Evolutionary conservation across 345 rosid genomes (phyloP), one percentile per base, ranked within the genome.

Genomic region (Euphorbia tirucalli): DNA sequence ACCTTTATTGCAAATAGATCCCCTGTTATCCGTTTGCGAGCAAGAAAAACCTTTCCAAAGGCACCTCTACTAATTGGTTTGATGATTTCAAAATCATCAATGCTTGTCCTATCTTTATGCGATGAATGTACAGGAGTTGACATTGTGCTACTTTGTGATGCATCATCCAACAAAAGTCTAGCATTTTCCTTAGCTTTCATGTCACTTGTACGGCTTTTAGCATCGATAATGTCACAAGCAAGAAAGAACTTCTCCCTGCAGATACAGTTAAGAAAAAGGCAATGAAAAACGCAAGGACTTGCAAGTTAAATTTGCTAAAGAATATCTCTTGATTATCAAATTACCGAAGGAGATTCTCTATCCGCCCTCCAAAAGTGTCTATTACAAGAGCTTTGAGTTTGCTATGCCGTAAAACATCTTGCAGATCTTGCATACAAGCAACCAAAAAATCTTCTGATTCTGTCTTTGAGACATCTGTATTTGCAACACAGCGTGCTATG

Each of bases 1-100:
- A 89, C 96, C 93, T 91, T 91, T 65, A 91, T 89, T 44, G 96
- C 96, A 91, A 91, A 91, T 70, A 91, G 78, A 80, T 91, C 96
- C 63, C 96, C 90, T 4, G 96, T 91, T 35, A 89, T 84, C 71
- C 93, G 79, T 85, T 91, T 89, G 65, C 92, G 93, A 48, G 96
- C 90, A 68, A 91, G 93, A 77, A 87, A 91, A 78, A 91, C 96
- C 84, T 87, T 91, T 60, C 96, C 96, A 76, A 85, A 91, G 57
- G 92, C 92, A 43, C 96, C 96, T 82, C 89, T 87, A 81, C 92
- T 91, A 58, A 91, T 86, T 77, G 92, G 96, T 80, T 87, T 91
- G 82, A 91, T 87, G 73, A 86, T 91, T 79, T 87, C 93, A 84
- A 91, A 91, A 75, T 91, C 96, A 76, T 87, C 87, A 61, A 91